Base-by-base conservation (phyloP, 805 yeast species). In the Barnettozyma vustinii region DNA sequence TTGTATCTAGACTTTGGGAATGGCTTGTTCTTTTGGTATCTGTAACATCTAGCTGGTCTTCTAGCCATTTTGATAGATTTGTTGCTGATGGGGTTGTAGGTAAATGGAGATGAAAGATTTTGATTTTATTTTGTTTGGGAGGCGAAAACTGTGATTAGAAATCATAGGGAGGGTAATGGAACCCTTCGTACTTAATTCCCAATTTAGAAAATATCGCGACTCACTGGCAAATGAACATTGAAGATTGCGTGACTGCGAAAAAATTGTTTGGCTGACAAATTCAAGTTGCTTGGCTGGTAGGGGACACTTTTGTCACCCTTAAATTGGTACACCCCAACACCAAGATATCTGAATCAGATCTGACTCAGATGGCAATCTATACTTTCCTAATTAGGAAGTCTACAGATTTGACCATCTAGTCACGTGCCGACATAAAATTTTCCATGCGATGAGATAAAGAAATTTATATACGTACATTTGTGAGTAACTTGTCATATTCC, bases 21-120 rank as follows among this genome's bases (percentile, higher is more conserved):
- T 72, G 99, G 99, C 84, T 94, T 94, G 96, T 94, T 94, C 88
- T 94, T 94, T 87, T 97, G 95, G 95, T 92, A 94, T 83, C 99
- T 90, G 97, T 94, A 94, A 84, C 99, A 94, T 86, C 98, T 89
- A 84, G 99, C 99, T 79, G 99, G 99, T 87, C 98, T 92, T 83
- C 98, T 90, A 77, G 98, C 97, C 98, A 92, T 92, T 75, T 84
- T 87, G 82, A 74, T 72, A 59, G 53, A 52, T 53, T 54, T 48
- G 50, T 47, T 46, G 43, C 33, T 40, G 43, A 40, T 37, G 18
- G 43, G 21, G 35, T 40, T 42, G 37, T 20, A 23, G 16, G 25
- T 23, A 19, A 32, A 32, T 40, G 33, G 33, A 25, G 33, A 16
- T n/a, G 43, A 40, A 26, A 40, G 43, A 40, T 18, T 40, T 40